Evolutionary conservation across 441 rosid genomes (phyloP).

Genomic region (Gossypium schwendimanii): DNA sequence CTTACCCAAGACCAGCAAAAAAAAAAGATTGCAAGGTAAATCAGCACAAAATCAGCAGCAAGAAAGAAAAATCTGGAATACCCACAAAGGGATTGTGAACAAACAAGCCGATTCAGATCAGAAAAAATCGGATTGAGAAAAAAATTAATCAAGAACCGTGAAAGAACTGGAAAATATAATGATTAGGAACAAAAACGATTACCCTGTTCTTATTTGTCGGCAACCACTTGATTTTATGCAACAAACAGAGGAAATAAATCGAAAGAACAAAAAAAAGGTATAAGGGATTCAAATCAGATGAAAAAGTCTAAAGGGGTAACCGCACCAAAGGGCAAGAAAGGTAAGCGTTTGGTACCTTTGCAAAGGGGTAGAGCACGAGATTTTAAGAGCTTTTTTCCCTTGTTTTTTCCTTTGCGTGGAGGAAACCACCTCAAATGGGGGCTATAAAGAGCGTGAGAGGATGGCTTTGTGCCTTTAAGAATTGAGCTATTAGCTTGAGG

Average conservation of each 20-base stretch:
- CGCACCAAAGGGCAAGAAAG: neutral
- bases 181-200: no score
- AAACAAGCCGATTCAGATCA: no score
- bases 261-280: neutral
- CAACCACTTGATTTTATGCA: neutral
- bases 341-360: neutral
- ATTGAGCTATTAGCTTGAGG: neutral
- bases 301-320: neutral
- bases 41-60: no score
- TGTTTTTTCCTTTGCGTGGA: neutral
- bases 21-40: no score
- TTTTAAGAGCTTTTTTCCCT: neutral
- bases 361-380: neutral
- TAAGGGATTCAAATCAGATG: neutral
- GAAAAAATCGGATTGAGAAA: no score
- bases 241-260: neutral
- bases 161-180: no score
- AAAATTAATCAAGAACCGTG: no score
- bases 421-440: neutral
- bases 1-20: no score
- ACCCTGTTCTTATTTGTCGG: no score
- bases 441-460: slow-evolving; percentile 1
- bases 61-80: no score
- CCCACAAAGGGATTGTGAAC: no score
- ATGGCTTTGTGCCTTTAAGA: neutral